phyloP scores from a whole-genome alignment of 192 early-diverging fungal genomes.

The Mortierella hygrophila region DNA sequence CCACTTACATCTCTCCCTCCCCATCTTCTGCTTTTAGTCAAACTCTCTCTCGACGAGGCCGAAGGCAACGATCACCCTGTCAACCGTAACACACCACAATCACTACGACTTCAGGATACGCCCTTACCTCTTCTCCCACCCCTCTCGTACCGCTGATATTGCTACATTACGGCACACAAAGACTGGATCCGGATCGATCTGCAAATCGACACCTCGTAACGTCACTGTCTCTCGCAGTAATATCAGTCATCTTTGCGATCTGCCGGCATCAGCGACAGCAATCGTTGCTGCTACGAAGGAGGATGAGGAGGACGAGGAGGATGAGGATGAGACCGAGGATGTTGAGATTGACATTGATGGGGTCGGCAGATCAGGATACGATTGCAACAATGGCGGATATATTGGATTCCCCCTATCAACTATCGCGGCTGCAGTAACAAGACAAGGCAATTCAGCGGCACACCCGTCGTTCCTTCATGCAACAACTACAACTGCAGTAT shows the following conservation, averaged over 20 bases:
- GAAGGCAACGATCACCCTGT: background rate
- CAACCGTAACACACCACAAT: background rate
- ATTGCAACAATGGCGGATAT: background rate
- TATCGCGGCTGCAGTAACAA: background rate
- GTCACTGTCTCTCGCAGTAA: background rate
- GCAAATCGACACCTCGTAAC: background rate
- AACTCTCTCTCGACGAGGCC: background rate
- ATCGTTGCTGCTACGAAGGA: background rate
- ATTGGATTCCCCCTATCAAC: background rate
- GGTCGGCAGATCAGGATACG: background rate
- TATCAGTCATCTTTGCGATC: background rate
- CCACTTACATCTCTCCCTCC: too few species aligned
- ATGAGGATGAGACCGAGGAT: constrained; percentile 3
- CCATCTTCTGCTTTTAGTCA: background rate
- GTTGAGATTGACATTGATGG: constrained; percentile 4
- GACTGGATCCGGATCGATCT: background rate
- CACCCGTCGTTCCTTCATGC: background rate
- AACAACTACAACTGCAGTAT: background rate
- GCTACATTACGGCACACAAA: background rate
- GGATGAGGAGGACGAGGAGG: background rate
- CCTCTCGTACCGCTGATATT: background rate
- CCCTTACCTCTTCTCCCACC: background rate
- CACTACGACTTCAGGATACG: background rate
- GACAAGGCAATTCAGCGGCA: background rate
- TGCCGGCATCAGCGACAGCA: background rate